Base-by-base conservation (phyloP, 148 eudicot genomes). In the Persicaria maculosa region DNA sequence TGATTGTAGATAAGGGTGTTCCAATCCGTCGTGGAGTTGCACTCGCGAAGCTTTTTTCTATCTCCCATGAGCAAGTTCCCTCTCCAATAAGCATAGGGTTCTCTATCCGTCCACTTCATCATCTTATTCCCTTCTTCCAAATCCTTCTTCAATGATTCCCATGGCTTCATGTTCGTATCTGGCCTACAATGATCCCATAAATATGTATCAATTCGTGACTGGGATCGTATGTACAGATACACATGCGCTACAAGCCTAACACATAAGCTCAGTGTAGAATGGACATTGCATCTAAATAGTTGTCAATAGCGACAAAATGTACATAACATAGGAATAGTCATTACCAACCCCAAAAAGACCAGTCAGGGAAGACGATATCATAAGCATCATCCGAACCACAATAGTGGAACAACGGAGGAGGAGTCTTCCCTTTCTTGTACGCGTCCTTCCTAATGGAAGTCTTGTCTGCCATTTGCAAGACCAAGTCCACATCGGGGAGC, bases 31-130 rank as follows among this genome's bases (percentile, higher is more conserved):
- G 82, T 76, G 15, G 77, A 79, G 67, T 89, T 84, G 79, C 97
- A 91, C 22, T 81, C 61, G 11, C 19, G 73, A 45, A 88, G 81
- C n/a, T 75, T 77, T 7, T 14, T 75, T 72, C 93, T 76, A n/a
- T 77, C 74, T 3, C 87, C 87, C 14, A 76, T 81, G 19, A 52
- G 67, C 76, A 84, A 79, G 69, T 89, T 89, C 19, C 93, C 93
- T 78, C 80, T 89, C 93, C 93, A 89, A 68, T 81, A 89, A 9
- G 93, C 93, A 78, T 53, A 83, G 20, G 91, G 86, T 55, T 81
- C 84, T 64, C 91, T 87, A 36, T 86, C 75, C 47, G 78, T 76
- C 91, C 93, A 89, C 40, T 76, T 84, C n/a, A 62, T 69, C 83
- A 77, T 75, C 31, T 53, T 74, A 65, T 89, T 89, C 8, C 91